Conservation (phyloP, 164 flowering plant species). For the Brasenia schreberi region DNA sequence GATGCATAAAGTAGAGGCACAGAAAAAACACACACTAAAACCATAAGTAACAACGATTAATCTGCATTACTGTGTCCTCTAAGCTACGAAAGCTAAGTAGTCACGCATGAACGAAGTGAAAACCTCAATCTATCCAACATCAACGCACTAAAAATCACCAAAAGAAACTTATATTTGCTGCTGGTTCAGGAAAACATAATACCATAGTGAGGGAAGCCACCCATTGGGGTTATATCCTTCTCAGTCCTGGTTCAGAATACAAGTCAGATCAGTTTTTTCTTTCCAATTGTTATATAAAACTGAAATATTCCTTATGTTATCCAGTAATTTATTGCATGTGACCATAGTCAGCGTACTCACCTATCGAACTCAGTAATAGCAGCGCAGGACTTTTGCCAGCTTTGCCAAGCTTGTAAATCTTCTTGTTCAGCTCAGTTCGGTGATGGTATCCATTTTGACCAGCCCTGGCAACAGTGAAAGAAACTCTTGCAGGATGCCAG, state of each 20-base stretch:
- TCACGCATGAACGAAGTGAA: too few species aligned
- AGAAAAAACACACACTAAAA: too few species aligned
- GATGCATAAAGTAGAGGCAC: too few species aligned
- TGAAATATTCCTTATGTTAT: background rate
- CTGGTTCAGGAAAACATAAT: too few species aligned
- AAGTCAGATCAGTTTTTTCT: background rate
- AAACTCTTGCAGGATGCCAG: constrained; percentile 77
- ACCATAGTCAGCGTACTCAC: constrained; percentile 9
- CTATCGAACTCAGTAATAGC: constrained; percentile 54
- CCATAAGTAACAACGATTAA: too few species aligned
- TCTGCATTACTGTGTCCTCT: too few species aligned
- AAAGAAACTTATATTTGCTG: too few species aligned
- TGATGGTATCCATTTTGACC: constrained; percentile 76
- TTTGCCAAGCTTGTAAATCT: constrained; percentile 60
- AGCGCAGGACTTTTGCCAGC: constrained; percentile 44
- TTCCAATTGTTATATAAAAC: background rate
- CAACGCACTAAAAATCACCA: too few species aligned
- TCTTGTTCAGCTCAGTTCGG: constrained; percentile 69
- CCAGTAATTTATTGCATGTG: background rate
- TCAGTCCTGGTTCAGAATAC: constrained; percentile 57
- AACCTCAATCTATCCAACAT: too few species aligned
- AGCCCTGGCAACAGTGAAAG: constrained; percentile 65
- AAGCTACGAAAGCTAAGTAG: too few species aligned
- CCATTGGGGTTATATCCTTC: constrained; percentile 72
- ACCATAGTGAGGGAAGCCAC: constrained; percentile 74